A percentile compares a stretch with the other conserved stretches of the same genome.
phyloP scores from a whole-genome alignment of 2,329 filamentous ascomycete genomes.

The Penicillium sp. region DNA sequence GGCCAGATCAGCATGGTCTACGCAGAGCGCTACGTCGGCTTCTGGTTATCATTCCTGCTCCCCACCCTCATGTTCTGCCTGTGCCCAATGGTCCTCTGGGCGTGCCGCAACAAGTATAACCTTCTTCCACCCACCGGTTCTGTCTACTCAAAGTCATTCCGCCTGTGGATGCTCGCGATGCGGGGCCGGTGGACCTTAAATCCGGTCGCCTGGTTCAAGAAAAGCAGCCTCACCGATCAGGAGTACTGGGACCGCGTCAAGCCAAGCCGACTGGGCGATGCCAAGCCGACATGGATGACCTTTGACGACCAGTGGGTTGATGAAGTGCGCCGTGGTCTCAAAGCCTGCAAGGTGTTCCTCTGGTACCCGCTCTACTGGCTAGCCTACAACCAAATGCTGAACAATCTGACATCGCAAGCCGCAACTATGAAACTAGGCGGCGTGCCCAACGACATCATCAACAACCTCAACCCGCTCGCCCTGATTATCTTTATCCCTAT shows the following conservation, averaged over 20 bases:
- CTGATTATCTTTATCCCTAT: constrained; percentile 61
- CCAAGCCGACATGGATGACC: constrained; percentile 62
- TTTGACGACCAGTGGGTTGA: constrained; percentile 85
- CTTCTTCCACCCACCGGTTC: constrained; percentile 71
- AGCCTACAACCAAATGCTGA: constrained; percentile 59
- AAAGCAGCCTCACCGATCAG: constrained; percentile 16
- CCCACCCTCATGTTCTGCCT: constrained; percentile 68
- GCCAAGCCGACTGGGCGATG: constrained; percentile 28
- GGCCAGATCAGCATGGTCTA: constrained; percentile 72
- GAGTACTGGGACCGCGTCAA: constrained; percentile 39
- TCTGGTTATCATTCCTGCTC: constrained; percentile 72
- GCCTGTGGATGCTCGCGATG: constrained; percentile 63
- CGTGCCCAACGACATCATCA: constrained; percentile 61
- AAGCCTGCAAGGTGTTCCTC: constrained; percentile 71
- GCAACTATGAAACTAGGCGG: constrained; percentile 58
- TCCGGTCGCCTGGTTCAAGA: constrained; percentile 48
- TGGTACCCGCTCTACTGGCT: constrained; percentile 59
- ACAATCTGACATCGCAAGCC: constrained; percentile 61
- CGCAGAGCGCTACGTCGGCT: constrained; percentile 75
- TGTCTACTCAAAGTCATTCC: constrained; percentile 69
- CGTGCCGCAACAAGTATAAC: constrained; percentile 66
- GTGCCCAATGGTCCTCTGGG: constrained; percentile 64
- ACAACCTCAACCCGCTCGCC: constrained; percentile 58
- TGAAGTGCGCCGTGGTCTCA: constrained; percentile 71
- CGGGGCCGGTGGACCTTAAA: constrained; percentile 68